Conservation (phyloP, 2,329 filamentous ascomycete species). For the Corinectria fuckeliana region DNA sequence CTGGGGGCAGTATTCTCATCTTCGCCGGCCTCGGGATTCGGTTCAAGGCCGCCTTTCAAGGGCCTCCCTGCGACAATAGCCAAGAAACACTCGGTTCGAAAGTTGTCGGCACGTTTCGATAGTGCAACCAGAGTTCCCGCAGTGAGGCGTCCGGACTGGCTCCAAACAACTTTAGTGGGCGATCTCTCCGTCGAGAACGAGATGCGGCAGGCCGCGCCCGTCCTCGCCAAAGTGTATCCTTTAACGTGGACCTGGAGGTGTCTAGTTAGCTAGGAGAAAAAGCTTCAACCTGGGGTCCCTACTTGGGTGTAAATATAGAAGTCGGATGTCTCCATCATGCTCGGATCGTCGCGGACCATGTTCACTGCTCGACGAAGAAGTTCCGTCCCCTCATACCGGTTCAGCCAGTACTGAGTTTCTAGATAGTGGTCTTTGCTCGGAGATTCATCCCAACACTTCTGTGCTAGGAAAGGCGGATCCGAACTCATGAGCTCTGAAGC, state of each 20-base stretch:
- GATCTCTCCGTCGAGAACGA: slow-evolving; percentile 73
- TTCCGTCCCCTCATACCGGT: slow-evolving; percentile 76
- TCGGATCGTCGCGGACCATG: slow-evolving; percentile 58
- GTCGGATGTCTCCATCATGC: slow-evolving; percentile 57
- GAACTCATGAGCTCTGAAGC: slow-evolving; percentile 32
- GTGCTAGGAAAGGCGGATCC: slow-evolving; percentile 25
- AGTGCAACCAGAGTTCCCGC: slow-evolving; percentile 62
- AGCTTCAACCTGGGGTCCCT: slow-evolving; percentile 27
- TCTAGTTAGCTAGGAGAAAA: not conserved
- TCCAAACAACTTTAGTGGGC: slow-evolving; percentile 71
- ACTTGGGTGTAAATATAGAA: slow-evolving; percentile 76
- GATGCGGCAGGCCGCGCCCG: slow-evolving; percentile 71
- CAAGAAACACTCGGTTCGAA: slow-evolving; percentile 69
- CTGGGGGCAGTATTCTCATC: slow-evolving; percentile 59
- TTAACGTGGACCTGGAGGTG: slow-evolving; percentile 66
- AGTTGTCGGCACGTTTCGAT: slow-evolving; percentile 63
- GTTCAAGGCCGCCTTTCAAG: slow-evolving; percentile 63
- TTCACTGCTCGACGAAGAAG: slow-evolving; percentile 72
- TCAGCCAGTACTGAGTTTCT: slow-evolving; percentile 74
- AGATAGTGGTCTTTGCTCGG: slow-evolving; percentile 62
- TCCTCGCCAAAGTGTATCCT: slow-evolving; percentile 67
- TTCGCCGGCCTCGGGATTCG: slow-evolving; percentile 46
- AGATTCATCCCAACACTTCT: not conserved
- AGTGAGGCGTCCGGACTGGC: slow-evolving; percentile 57
- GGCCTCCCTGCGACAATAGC: slow-evolving; percentile 76